These are phyloP conservation scores for Tetrahymena elliotti DNA, from an alignment of 73 alveolate genomes.

Conservation along the genomic window DNA sequence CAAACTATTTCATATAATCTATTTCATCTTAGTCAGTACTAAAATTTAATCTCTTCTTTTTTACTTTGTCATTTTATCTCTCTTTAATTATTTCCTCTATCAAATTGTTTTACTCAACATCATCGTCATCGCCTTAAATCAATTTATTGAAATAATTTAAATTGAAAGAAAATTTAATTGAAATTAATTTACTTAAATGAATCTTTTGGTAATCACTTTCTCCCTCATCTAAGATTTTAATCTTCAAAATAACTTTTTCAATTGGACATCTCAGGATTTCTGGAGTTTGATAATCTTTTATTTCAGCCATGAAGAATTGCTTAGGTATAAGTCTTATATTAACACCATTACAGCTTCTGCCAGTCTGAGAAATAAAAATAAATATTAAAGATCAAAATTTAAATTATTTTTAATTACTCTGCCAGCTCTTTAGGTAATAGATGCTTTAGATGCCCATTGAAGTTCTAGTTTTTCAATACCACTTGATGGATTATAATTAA, in stretches of 20 bases:
- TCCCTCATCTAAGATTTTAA: conserved; percentile 65
- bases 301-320: conserved; percentile 53
- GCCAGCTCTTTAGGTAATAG: conserved; percentile 92
- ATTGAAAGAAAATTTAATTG: background rate
- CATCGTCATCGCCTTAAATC: background rate
- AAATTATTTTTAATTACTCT: conserved; percentile 31
- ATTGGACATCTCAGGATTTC: conserved; percentile 95
- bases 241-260: conserved; percentile 88
- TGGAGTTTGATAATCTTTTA: conserved; percentile 79
- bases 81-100: background rate
- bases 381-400: too few species aligned
- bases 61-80: background rate
- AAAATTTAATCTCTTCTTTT: background rate
- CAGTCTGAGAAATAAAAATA: conserved; percentile 24
- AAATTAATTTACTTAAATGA: background rate
- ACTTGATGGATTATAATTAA: conserved; percentile 77
- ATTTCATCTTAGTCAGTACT: background rate
- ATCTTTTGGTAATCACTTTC: conserved; percentile 1
- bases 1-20: background rate
- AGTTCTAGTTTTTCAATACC: conserved; percentile 74
- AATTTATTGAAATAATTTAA: background rate
- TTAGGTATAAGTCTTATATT: conserved; percentile 76
- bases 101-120: background rate
- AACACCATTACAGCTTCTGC: conserved; percentile 64
- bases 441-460: conserved; percentile 91